Percentiles rank a stretch among this genome's conserved stretches.
These are phyloP conservation scores for Amauroascus niger DNA, from an alignment of 2,329 filamentous ascomycete genomes.

Conservation along the genomic window DNA sequence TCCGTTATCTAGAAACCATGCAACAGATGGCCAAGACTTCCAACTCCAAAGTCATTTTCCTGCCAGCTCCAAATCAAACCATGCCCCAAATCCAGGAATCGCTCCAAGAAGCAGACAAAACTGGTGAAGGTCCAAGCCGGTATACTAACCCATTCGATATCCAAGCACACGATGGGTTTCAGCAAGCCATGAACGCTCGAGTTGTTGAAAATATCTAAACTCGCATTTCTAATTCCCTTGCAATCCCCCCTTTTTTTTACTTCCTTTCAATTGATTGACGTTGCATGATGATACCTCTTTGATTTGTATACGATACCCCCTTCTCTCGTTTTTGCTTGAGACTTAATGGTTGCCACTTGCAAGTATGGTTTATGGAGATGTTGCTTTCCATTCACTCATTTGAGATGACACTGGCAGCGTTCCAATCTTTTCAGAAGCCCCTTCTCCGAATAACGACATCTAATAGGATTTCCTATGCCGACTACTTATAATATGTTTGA, in stretches of 20 bases:
- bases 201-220: constrained; percentile 79
- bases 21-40: constrained; percentile 91
- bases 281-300: neutral
- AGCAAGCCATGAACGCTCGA: constrained; percentile 69
- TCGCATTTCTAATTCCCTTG: neutral
- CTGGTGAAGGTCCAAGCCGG: constrained; percentile 48
- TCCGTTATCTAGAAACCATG: constrained; percentile 96
- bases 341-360: neutral
- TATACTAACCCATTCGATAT: constrained; percentile 35
- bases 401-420: too few relatives aligned
- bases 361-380: neutral
- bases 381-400: too few relatives aligned
- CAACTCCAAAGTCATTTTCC: constrained; percentile 78
- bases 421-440: too few relatives aligned
- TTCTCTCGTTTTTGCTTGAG: neutral
- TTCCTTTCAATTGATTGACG: neutral
- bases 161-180: constrained; percentile 52
- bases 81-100: constrained; percentile 29
- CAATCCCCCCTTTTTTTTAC: neutral
- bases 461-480: too few relatives aligned
- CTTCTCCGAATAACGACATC: too few relatives aligned
- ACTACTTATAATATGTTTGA: too few relatives aligned
- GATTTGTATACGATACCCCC: constrained; percentile 8
- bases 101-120: constrained; percentile 43
- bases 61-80: constrained; percentile 57